Evolutionary conservation across 805 yeast species (phyloP), one percentile per base, ranked within the genome.

Genomic region (Nematodospora valgi): DNA sequence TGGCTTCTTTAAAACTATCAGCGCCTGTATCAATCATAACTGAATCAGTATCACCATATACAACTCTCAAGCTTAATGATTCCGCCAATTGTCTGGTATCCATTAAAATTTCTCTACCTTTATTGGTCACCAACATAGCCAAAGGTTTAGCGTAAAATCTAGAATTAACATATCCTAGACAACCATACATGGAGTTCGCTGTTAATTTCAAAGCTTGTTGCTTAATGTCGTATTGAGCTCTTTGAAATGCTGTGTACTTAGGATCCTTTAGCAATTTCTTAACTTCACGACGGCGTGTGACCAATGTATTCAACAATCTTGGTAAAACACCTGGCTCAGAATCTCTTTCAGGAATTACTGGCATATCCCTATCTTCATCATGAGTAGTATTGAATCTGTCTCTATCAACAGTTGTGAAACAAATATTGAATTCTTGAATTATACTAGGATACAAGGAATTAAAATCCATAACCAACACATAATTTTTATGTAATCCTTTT

Each of bases 181-280:
- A 93, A 54, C 98, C 98, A 64, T 93, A 93, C 97, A 93, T 91
- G n/a, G 98, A 93, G 62, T 93, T 93, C 19, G 98, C 98, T 2
- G 98, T 94, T 55, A 93, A 71, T 58, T 93, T 93, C 56, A 93
- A 74, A 0, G 98, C 98, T 57, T 84, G 94, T 60, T 93, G 98
- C 53, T 89, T 86, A 53, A 89, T 88, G 58, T 93, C 98, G 69
- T 83, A 87, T 53, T 91, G 96, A 0, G 86, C 82, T 38, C 62
- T 76, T 54, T 86, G 88, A 35, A 68, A 62, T 0, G 78, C 68
- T 0, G 80, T 70, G 15, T 80, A 76, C 28, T 74, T 71, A 22
- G 89, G 82, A 45, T 79, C 81, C 49, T 87, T 88, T 72, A 93
- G 73, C 23, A 87, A 62, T 47, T 79, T 81, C 56, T 93, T 93